Percentiles rank a stretch among this genome's conserved stretches.
Conservation (phyloP, 371 early-diverging fungal genomes). For the Zancudomyces culisetae region DNA sequence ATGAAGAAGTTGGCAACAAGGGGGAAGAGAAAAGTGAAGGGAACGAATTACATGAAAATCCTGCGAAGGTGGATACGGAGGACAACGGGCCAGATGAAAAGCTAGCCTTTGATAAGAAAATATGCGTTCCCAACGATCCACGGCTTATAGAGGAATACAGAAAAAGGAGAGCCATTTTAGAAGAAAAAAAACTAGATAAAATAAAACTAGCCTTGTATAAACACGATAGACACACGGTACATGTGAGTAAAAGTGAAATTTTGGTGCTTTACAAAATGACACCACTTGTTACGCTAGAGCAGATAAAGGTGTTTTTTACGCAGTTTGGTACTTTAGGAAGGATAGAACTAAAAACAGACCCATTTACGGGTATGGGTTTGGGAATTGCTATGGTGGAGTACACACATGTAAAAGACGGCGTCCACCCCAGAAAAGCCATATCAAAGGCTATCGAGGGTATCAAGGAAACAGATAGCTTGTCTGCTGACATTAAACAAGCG, state of each 20-base stretch:
- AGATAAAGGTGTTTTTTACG: constrained; percentile 14
- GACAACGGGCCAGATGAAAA: too few species aligned
- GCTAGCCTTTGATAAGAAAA: too few species aligned
- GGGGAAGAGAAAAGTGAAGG: too few species aligned
- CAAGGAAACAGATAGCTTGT: constrained; percentile 2
- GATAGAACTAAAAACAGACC: constrained; percentile 16
- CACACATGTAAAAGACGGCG: constrained; percentile 5
- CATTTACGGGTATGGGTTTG: constrained; percentile 21
- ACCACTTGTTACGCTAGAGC: constrained; percentile 18
- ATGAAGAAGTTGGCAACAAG: too few species aligned
- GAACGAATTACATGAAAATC: too few species aligned
- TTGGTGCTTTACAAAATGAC: constrained; percentile 8
- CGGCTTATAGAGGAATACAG: neutral
- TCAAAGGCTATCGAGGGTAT: constrained; percentile 10
- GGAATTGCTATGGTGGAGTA: constrained; percentile 21
- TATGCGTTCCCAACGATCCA: too few species aligned
- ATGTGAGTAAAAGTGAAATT: neutral
- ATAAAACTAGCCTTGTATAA: neutral
- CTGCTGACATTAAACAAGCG: too few species aligned
- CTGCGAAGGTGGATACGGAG: too few species aligned
- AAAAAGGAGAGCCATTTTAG: neutral
- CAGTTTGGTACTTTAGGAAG: constrained; percentile 14
- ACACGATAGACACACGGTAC: neutral
- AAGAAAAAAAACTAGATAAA: neutral
- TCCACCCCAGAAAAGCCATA: constrained; percentile 17